Conservation (phyloP, 768 basidiomycete species). For the Chalciporus sphaerocephalus region DNA sequence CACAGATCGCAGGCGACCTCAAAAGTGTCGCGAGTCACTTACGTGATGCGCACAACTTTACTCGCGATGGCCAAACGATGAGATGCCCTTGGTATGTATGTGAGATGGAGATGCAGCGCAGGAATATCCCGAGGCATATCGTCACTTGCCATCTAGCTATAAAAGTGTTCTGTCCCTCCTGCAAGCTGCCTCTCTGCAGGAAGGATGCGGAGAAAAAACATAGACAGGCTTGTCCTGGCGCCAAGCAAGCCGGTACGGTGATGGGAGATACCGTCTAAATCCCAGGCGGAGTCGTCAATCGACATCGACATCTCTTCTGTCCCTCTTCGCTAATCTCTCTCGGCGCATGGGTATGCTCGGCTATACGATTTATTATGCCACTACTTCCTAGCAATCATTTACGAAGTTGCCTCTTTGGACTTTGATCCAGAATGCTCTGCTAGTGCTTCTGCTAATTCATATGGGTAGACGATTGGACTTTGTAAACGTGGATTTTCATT, state of each 20-base stretch:
- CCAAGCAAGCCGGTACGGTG: neutral
- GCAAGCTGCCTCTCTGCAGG: slow-evolving; percentile 18
- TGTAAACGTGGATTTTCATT: no score
- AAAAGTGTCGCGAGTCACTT: slow-evolving; percentile 20
- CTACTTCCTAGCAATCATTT: no score
- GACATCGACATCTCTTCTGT: no score
- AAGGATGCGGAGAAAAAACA: slow-evolving; percentile 26
- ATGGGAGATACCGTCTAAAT: no score
- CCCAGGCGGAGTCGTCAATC: slow-evolving; percentile 14
- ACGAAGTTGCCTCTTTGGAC: no score
- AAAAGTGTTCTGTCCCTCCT: slow-evolving; percentile 15
- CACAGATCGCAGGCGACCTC: slow-evolving; percentile 15
- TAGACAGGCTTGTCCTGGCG: slow-evolving; percentile 7
- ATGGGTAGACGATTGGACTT: no score
- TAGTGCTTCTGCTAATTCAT: no score
- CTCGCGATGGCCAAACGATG: slow-evolving; percentile 11
- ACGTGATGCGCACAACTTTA: slow-evolving; percentile 17
- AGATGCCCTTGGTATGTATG: slow-evolving; percentile 20
- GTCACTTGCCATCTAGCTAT: slow-evolving; percentile 22
- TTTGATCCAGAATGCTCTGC: no score
- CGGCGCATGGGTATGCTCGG: no score
- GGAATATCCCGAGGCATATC: slow-evolving; percentile 26
- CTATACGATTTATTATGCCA: no score
- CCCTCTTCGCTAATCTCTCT: no score
- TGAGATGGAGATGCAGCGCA: slow-evolving; percentile 15